Percentiles rank a stretch among this genome's conserved stretches.
Conservation (phyloP, 345 rosid species). For the Salix purpurea region DNA sequence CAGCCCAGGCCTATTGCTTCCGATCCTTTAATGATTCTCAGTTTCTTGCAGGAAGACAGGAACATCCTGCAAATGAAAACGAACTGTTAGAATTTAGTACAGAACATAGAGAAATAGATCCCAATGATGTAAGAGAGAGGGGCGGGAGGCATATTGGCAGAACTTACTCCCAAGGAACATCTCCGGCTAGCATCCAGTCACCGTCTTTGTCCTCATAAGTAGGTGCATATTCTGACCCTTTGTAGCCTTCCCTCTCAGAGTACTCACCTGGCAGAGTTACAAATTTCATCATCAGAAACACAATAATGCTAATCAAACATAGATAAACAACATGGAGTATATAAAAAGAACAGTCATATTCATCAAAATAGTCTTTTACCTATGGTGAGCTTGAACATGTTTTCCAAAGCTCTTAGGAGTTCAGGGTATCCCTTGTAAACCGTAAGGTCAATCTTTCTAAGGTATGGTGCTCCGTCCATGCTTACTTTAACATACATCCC, state of each 20-base stretch:
- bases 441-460: constrained; percentile 21
- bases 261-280: constrained; percentile 6
- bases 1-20: constrained; percentile 73
- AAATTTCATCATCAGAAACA: not conserved
- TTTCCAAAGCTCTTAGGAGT: constrained; percentile 13
- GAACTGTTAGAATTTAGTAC: not conserved
- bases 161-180: constrained; percentile 23
- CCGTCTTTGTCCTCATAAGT: constrained; percentile 26
- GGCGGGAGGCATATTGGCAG: not conserved
- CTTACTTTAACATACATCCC: constrained; percentile 36
- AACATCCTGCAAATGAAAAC: constrained; percentile 61
- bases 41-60: constrained; percentile 69
- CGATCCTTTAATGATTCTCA: constrained; percentile 82
- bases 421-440: constrained; percentile 15
- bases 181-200: constrained; percentile 25
- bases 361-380: not conserved
- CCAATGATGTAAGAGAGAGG: no score
- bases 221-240: constrained; percentile 21
- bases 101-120: not conserved
- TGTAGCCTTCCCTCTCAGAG: constrained; percentile 23
- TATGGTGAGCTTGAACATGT: constrained; percentile 17
- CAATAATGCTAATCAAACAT: not conserved
- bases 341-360: not conserved
- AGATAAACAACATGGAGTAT: not conserved
- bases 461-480: constrained; percentile 28